A percentile compares a stretch with the other conserved stretches of the same genome.
These are phyloP conservation scores for Spergularia marina DNA, from an alignment of 148 eudicot genomes.

Conservation along the genomic window DNA sequence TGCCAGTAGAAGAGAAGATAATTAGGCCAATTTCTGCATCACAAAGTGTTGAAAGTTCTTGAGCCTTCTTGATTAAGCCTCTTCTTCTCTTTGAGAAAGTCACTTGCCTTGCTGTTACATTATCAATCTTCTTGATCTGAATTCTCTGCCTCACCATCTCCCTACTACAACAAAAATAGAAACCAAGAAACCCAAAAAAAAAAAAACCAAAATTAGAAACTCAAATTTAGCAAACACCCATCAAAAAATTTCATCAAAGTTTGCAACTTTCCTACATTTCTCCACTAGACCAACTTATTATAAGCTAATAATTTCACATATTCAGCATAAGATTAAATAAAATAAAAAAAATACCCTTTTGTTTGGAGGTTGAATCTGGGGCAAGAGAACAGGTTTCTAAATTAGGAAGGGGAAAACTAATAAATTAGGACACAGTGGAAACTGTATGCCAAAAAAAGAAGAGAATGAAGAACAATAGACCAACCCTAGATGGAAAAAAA, in stretches of 20 bases:
- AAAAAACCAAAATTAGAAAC: neutral
- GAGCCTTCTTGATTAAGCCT: slow-evolving; percentile 45
- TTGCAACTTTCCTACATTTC: slow-evolving; percentile 5
- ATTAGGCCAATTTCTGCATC: slow-evolving; percentile 48
- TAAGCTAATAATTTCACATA: neutral
- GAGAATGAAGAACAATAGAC: slow-evolving; percentile 18
- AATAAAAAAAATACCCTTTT: neutral
- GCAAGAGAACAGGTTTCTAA: neutral
- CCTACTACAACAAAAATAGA: neutral
- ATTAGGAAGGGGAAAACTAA: neutral
- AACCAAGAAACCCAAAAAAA: neutral
- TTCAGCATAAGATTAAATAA: no score
- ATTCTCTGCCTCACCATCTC: slow-evolving; percentile 46
- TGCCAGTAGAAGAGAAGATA: slow-evolving; percentile 46
- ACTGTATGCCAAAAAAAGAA: slow-evolving; percentile 21
- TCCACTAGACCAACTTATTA: neutral
- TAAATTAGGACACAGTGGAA: slow-evolving; percentile 7
- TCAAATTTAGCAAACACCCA: slow-evolving; percentile 8
- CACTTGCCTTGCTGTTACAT: slow-evolving; percentile 40
- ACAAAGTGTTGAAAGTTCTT: slow-evolving; percentile 40
- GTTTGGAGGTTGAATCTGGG: slow-evolving; percentile 1
- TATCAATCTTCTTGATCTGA: slow-evolving; percentile 46
- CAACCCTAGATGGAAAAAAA: slow-evolving; percentile 33
- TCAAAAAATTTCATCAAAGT: slow-evolving; percentile 8
- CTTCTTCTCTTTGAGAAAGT: slow-evolving; percentile 47